Conservation (phyloP, 1,284 basidiomycete species). For the Rhodotorula sp. region DNA sequence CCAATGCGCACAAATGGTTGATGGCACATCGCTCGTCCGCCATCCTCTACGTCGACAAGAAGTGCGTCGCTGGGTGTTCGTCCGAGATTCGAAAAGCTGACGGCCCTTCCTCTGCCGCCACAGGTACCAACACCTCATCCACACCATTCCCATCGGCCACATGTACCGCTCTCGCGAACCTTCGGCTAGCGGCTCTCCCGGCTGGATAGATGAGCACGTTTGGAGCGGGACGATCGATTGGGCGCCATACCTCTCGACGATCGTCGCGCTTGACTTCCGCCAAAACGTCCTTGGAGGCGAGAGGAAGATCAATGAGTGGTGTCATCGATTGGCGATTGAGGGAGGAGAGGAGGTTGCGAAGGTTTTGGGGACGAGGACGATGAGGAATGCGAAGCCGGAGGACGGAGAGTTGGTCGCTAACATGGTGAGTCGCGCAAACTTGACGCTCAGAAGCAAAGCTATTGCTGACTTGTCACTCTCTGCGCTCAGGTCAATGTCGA, state of each 20-base stretch:
- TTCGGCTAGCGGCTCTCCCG: background rate
- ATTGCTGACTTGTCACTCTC: background rate
- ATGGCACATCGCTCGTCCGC: constrained; percentile 46
- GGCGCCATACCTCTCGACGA: constrained; percentile 14
- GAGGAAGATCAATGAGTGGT: constrained; percentile 37
- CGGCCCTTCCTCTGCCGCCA: background rate
- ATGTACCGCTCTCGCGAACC: constrained; percentile 8
- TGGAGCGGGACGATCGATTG: constrained; percentile 34
- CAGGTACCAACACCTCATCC: constrained; percentile 39
- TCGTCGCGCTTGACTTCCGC: constrained; percentile 40
- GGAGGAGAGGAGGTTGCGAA: constrained; percentile 36
- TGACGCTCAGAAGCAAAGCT: background rate
- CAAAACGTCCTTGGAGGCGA: constrained; percentile 39
- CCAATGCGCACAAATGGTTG: constrained; percentile 46
- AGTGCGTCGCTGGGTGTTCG: constrained; percentile 1
- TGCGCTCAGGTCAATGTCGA: constrained; percentile 37
- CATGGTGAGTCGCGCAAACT: constrained; percentile 39
- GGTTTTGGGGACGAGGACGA: constrained; percentile 31
- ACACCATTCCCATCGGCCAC: constrained; percentile 30
- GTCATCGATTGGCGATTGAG: constrained; percentile 34
- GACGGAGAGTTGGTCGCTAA: constrained; percentile 37
- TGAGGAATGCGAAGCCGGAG: constrained; percentile 32
- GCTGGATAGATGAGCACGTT: constrained; percentile 9
- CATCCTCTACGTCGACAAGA: constrained; percentile 44
- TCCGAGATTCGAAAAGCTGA: background rate